Base-by-base conservation (phyloP, 1,284 basidiomycete genomes). In the Cryptococcus hybrid region DNA sequence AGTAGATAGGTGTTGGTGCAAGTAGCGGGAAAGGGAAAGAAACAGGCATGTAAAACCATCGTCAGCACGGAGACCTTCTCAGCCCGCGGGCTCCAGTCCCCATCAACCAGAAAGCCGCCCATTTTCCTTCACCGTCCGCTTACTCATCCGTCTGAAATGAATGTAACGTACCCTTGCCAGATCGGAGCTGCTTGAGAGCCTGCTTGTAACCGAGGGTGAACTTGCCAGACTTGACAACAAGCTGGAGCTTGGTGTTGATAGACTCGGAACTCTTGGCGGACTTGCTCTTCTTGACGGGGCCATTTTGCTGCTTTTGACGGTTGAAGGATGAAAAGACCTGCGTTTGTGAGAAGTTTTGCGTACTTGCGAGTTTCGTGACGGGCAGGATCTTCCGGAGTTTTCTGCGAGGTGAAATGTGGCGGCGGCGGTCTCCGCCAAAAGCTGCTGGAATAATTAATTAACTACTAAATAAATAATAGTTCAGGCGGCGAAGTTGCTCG, bases 171-270 rank as follows among this genome's bases (percentile, higher is more conserved):
- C 93, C 91, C 85, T 97, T 97, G 80, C 96, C 95, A 71, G 82
- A 89, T 75, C 96, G 89, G 90, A 99, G 96, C 83, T 92, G 88
- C 86, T 98, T 98, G 73, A 99, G 85, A 55, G 95, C 92, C 66
- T 90, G 90, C 83, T 96, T 96, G 88, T 96, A 95, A 62, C 94
- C 93, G 66, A 96, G 84, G 58, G 85, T 84, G 86, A 90, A 95
- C 80, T 76, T 77, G 65, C 79, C 79, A 69, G 93, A 97, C 86
- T 99, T 98, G 80, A 98, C 94, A 77, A 97, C 94, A 73, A 99
- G 92, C 65, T 92, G 90, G 66, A 99, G 90, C 78, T 89, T 88
- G 72, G 93, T 86, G 76, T 94, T 86, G 83, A 99, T 96, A 77
- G 90, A 93, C 84, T 98, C 95, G 73, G 86, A 88, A 71, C 85